These are phyloP conservation scores for Myxozyma nipponensis DNA, from an alignment of 805 yeast species.

Conservation along the genomic window DNA sequence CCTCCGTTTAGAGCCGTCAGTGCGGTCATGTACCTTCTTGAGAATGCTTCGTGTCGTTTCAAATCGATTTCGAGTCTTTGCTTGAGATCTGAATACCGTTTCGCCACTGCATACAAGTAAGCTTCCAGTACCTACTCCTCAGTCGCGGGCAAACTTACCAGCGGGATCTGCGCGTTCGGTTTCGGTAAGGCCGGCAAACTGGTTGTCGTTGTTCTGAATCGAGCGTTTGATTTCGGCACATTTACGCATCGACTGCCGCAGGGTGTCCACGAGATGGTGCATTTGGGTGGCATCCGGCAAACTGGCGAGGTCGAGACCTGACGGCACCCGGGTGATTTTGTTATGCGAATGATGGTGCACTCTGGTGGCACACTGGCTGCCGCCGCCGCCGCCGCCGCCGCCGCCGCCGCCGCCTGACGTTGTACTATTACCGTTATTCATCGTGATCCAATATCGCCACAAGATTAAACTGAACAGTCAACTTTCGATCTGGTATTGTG, in stretches of 20 bases:
- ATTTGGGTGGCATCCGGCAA: constrained; percentile 23
- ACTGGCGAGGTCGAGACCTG: constrained; percentile 16
- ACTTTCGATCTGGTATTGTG: too few species aligned
- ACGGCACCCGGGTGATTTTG: constrained; percentile 12
- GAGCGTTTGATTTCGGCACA: constrained; percentile 14
- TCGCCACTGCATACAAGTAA: not conserved
- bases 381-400: not conserved
- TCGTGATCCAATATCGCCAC: too few species aligned
- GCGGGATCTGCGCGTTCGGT: constrained; percentile 3
- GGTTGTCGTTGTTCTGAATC: constrained; percentile 1
- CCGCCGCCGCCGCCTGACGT: too few species aligned
- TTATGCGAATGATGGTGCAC: constrained; percentile 3
- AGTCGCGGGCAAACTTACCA: constrained; percentile 3
- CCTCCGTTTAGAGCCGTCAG: constrained; percentile 8
- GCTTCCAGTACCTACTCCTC: not conserved
- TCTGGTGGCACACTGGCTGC: not conserved
- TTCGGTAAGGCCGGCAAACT: constrained; percentile 3
- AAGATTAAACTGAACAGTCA: too few species aligned
- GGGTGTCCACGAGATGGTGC: constrained; percentile 12
- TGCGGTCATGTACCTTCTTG: constrained; percentile 17
- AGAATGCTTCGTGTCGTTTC: constrained; percentile 22
- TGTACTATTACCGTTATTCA: too few species aligned
- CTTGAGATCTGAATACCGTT: not conserved
- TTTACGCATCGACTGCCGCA: constrained; percentile 16
- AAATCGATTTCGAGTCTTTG: constrained; percentile 17